Conservation (phyloP, 257 asterid species). For the Nicotiana knightiana region DNA sequence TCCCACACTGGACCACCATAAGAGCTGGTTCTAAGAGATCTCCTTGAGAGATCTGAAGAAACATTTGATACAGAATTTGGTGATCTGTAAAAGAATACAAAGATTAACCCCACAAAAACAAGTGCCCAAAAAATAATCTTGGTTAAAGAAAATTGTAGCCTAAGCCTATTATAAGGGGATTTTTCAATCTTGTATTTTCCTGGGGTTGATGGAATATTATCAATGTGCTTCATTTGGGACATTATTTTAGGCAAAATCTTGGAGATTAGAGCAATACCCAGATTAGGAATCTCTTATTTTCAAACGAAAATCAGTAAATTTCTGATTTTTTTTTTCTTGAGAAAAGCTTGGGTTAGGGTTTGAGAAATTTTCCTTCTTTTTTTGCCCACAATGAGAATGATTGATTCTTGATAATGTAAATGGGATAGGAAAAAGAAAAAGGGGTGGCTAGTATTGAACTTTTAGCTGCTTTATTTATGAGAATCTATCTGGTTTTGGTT, state of each 20-base stretch:
- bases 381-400: not conserved
- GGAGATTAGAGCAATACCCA: constrained; percentile 31
- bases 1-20: constrained; percentile 57
- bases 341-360: constrained; percentile 11
- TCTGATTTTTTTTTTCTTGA: constrained; percentile 15
- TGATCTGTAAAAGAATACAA: constrained; percentile 67
- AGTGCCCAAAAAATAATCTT: constrained; percentile 87
- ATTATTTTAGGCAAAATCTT: constrained; percentile 23
- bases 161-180: constrained; percentile 59
- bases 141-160: constrained; percentile 67
- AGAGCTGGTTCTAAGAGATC: constrained; percentile 74
- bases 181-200: constrained; percentile 98
- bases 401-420: not conserved
- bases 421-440: not conserved
- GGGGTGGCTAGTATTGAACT: not conserved
- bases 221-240: constrained; percentile 84
- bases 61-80: constrained; percentile 46
- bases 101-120: constrained; percentile 72
- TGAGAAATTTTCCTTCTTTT: not conserved
- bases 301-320: constrained; percentile 13
- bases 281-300: constrained; percentile 15
- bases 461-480: constrained; percentile 9
- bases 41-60: constrained; percentile 68
- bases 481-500: constrained; percentile 41
- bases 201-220: constrained; percentile 65